Percentiles rank a stretch among this genome's conserved stretches.
Evolutionary conservation across 2,329 filamentous ascomycete species (phyloP).

Genomic region (Sporothrix pallida): DNA sequence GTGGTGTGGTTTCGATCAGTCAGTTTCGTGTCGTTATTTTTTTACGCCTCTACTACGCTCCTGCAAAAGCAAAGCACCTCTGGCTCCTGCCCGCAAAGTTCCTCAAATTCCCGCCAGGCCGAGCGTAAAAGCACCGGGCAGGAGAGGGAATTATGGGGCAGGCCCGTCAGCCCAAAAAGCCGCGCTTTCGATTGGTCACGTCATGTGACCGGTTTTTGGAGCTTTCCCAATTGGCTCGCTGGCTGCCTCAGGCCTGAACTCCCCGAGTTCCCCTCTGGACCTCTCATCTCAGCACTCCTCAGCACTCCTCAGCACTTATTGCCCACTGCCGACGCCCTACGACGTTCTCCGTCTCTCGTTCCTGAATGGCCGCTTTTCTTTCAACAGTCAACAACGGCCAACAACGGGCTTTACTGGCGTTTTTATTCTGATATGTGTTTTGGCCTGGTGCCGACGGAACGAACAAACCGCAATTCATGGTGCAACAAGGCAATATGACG

Average conservation of each 20-base stretch:
- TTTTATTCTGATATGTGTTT: background rate
- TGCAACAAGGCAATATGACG: background rate
- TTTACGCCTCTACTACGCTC: slow-evolving; percentile 18
- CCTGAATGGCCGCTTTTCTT: background rate
- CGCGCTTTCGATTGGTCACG: slow-evolving; percentile 36
- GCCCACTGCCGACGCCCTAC: background rate
- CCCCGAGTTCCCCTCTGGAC: background rate
- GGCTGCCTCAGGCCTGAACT: slow-evolving; percentile 34
- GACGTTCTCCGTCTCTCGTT: background rate
- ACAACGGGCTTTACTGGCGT: background rate
- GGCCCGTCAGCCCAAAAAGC: slow-evolving; percentile 33
- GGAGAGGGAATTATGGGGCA: slow-evolving; percentile 24
- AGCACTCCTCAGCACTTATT: background rate
- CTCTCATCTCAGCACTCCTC: background rate
- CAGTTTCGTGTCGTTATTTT: slow-evolving; percentile 27
- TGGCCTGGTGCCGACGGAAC: background rate
- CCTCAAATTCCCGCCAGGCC: slow-evolving; percentile 40
- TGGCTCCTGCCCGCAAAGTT: slow-evolving; percentile 28
- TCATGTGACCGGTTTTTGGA: slow-evolving; percentile 20
- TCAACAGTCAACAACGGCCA: background rate
- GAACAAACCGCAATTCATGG: background rate
- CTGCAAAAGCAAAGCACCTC: background rate
- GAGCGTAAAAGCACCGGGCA: slow-evolving; percentile 27
- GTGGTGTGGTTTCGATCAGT: slow-evolving; percentile 13
- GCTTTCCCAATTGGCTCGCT: background rate